Conservation (phyloP, 1,139 yeast species). For the Spathaspora sp. region DNA sequence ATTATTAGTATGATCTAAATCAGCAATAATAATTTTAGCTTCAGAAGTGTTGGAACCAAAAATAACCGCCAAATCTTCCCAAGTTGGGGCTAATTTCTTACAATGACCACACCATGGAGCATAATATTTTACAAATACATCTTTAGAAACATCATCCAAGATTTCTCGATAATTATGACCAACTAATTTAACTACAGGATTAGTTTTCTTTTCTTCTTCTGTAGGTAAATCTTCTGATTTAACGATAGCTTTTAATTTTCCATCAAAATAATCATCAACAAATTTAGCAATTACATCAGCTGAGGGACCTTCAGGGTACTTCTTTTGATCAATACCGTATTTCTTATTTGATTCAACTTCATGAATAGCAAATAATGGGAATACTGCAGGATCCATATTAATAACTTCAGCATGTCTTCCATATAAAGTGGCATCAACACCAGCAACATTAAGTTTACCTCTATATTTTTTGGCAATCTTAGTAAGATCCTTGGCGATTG, state of each 20-base stretch:
- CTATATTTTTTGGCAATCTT: constrained; percentile 71
- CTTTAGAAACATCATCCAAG: constrained; percentile 69
- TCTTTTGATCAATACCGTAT: constrained; percentile 61
- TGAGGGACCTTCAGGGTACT: constrained; percentile 43
- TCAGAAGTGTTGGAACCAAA: constrained; percentile 50
- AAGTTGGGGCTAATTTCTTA: constrained; percentile 89
- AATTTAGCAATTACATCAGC: constrained; percentile 51
- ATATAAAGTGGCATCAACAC: constrained; percentile 75
- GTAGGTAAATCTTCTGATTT: constrained; percentile 86
- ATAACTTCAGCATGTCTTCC: constrained; percentile 90
- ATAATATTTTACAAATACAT: constrained; percentile 88
- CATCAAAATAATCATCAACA: constrained; percentile 62
- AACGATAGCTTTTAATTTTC: constrained; percentile 67
- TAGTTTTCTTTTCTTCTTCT: constrained; percentile 62
- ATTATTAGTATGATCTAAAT: constrained; percentile 85
- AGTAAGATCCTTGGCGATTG: constrained; percentile 50
- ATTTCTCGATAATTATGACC: constrained; percentile 79
- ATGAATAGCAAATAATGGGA: constrained; percentile 92
- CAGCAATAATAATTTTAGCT: constrained; percentile 69
- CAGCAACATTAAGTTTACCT: constrained; percentile 85
- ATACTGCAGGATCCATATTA: constrained; percentile 75
- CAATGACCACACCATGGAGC: constrained; percentile 99
- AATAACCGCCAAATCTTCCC: constrained; percentile 80
- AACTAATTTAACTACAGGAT: constrained; percentile 75
- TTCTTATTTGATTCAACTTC: constrained; percentile 66